A percentile compares a stretch with the other conserved stretches of the same genome.
These are phyloP conservation scores for Epichloe bromicola DNA, from an alignment of 2,329 filamentous ascomycete species.

Conservation along the genomic window DNA sequence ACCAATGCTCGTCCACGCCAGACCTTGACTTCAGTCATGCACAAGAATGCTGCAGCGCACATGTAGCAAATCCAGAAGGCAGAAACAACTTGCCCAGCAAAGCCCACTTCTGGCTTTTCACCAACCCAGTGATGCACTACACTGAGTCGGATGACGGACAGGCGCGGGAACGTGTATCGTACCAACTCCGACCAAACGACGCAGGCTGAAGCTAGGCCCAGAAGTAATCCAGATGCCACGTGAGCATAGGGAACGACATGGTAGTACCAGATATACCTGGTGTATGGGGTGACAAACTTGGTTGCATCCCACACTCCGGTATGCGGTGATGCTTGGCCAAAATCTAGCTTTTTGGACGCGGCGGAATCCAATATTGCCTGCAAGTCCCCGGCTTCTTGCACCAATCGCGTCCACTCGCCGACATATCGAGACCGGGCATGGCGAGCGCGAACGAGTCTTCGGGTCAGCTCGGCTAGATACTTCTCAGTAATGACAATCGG, in stretches of 20 bases:
- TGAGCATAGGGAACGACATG: constrained; percentile 58
- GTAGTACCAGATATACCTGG: constrained; percentile 66
- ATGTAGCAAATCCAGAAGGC: constrained; percentile 91
- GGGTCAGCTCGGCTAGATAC: constrained; percentile 80
- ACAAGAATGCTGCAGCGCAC: constrained; percentile 77
- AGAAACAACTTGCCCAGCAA: constrained; percentile 74
- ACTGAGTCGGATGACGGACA: constrained; percentile 55
- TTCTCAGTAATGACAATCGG: constrained; percentile 84
- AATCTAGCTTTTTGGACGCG: constrained; percentile 67
- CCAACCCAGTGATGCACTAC: constrained; percentile 66
- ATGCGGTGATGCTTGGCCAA: constrained; percentile 45
- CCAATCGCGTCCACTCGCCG: constrained; percentile 72
- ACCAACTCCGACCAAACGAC: constrained; percentile 92
- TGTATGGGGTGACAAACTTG: constrained; percentile 62
- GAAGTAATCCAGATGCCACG: constrained; percentile 50
- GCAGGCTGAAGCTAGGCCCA: constrained; percentile 63
- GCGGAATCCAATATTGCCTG: constrained; percentile 77
- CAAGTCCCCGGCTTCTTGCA: constrained; percentile 59
- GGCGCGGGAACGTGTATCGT: constrained; percentile 62
- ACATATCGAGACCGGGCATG: constrained; percentile 75
- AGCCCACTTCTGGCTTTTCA: constrained; percentile 63
- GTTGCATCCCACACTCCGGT: constrained; percentile 40
- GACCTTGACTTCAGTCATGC: constrained; percentile 87
- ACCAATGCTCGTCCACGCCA: constrained; percentile 93
- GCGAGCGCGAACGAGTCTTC: constrained; percentile 66